Conservation (phyloP, 495 filamentous ascomycete species). For the Pseudoneurospora amorphoporcata region DNA sequence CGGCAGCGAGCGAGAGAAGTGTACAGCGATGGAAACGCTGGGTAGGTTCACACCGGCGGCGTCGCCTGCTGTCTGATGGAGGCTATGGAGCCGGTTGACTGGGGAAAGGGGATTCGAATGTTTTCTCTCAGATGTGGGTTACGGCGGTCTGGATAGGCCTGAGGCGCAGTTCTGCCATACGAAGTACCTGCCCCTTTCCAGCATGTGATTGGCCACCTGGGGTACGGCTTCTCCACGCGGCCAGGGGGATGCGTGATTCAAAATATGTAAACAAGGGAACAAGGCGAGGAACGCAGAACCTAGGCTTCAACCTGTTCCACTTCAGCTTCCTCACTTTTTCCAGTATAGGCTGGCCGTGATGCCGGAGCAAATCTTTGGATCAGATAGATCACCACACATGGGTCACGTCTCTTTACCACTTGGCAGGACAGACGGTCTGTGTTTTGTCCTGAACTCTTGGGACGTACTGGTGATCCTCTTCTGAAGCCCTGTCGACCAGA, state of each 20-base stretch:
- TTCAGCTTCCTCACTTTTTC: neutral
- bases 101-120: conserved; percentile 14
- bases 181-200: conserved; percentile 9
- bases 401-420: neutral
- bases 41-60: conserved; percentile 7
- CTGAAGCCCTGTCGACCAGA: neutral
- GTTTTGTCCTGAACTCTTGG: neutral
- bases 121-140: conserved; percentile 16
- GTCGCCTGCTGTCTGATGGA: conserved; percentile 5
- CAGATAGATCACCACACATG: neutral
- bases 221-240: conserved; percentile 10
- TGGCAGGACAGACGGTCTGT: neutral
- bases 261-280: conserved; percentile 16
- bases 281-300: conserved; percentile 19
- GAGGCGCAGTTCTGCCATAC: neutral
- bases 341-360: neutral
- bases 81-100: conserved; percentile 2
- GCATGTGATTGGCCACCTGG: conserved; percentile 17
- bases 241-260: conserved; percentile 13
- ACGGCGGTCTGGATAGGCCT: conserved; percentile 10
- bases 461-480: neutral
- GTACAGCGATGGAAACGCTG: conserved; percentile 4
- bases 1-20: neutral
- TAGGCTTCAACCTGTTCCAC: neutral
- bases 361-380: neutral